Evolutionary conservation across 2,329 filamentous ascomycete genomes (phyloP).

Genomic region (Cladophialophora yegresii): DNA sequence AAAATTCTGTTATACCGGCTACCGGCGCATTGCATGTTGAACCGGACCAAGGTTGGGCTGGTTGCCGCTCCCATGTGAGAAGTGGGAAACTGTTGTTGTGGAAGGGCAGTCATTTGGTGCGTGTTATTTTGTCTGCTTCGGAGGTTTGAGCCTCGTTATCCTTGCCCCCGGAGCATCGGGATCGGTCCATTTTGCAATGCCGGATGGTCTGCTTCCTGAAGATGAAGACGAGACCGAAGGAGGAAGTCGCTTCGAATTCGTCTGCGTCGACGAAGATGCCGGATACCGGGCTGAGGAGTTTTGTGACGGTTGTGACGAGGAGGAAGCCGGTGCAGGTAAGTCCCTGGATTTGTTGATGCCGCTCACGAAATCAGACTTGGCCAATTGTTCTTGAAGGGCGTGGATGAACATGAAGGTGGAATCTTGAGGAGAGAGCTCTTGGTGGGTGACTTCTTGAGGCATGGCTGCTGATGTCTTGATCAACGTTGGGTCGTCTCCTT

Average conservation of each 20-base stretch:
- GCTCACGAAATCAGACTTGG: slow-evolving; percentile 16
- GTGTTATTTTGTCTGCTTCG: slow-evolving; percentile 10
- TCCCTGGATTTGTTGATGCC: slow-evolving; percentile 12
- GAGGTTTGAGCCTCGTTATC: slow-evolving; percentile 25
- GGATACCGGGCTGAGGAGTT: neutral
- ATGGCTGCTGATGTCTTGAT: neutral
- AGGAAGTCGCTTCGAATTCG: neutral
- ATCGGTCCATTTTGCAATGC: slow-evolving; percentile 3
- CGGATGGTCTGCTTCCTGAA: neutral
- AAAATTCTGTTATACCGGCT: neutral
- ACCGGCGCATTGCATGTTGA: neutral
- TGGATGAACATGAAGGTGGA: slow-evolving; percentile 23
- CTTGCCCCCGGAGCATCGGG: slow-evolving; percentile 9
- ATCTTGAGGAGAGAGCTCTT: slow-evolving; percentile 18
- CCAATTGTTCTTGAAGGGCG: slow-evolving; percentile 24
- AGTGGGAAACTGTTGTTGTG: neutral
- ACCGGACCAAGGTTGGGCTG: neutral
- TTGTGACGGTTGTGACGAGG: neutral
- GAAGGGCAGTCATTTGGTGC: neutral
- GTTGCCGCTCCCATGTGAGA: neutral
- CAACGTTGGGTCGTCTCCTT: neutral
- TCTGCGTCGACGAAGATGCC: neutral
- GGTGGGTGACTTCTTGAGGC: neutral
- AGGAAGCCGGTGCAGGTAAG: slow-evolving; percentile 5
- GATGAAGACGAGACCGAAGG: slow-evolving; percentile 1